Evolutionary conservation across 306 rosid genomes (phyloP).

Genomic region (Amphicarpaea edgeworthii): DNA sequence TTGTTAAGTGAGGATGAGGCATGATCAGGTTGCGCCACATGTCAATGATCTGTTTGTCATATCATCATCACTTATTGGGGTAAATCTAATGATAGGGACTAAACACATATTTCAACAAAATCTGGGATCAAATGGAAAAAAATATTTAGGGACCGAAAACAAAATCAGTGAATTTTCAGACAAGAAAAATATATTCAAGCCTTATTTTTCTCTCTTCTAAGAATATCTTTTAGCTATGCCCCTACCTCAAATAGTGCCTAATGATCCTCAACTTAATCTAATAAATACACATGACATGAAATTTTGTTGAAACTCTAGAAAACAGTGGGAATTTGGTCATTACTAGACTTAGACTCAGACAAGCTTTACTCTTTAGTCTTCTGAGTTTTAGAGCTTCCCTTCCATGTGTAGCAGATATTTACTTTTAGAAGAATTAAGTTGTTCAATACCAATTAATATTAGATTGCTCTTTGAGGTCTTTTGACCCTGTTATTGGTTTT

Average conservation of each 20-base stretch:
- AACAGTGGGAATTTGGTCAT: constrained; percentile 1
- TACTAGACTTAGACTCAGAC: constrained; percentile 37
- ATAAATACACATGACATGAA: constrained; percentile 25
- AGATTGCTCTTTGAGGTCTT: constrained; percentile 26
- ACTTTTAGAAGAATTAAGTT: constrained; percentile 22
- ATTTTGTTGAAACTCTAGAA: constrained; percentile 30
- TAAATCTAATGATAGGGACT: background rate
- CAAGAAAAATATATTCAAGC: background rate
- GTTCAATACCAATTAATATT: background rate
- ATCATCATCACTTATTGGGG: background rate
- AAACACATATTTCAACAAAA: background rate
- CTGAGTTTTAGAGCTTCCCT: constrained; percentile 20
- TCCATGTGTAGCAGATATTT: constrained; percentile 3
- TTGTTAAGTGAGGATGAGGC: background rate
- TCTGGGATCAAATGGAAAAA: background rate
- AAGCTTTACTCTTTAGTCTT: constrained; percentile 30
- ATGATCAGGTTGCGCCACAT: background rate
- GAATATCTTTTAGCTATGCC: background rate
- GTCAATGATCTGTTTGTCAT: background rate
- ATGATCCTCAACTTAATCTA: constrained; percentile 18
- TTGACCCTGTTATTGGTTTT: constrained; percentile 31
- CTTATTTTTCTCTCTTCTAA: background rate
- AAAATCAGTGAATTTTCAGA: background rate
- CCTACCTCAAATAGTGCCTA: constrained; percentile 16
- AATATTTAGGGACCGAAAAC: background rate